These are phyloP conservation scores for Leptographium galeiforme DNA, from an alignment of 2,329 filamentous ascomycete genomes.

Conservation along the genomic window DNA sequence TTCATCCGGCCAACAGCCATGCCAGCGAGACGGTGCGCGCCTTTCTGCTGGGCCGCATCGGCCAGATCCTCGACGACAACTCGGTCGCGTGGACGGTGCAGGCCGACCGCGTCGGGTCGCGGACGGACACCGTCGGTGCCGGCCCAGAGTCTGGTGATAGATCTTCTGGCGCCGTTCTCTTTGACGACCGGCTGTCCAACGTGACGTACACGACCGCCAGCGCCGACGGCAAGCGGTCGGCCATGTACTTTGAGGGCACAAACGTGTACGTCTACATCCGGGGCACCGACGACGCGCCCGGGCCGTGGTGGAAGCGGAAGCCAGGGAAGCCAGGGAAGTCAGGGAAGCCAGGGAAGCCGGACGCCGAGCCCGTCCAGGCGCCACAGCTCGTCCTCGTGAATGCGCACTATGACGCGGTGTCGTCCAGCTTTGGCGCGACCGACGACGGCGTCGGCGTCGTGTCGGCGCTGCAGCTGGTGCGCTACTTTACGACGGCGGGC, in stretches of 20 bases:
- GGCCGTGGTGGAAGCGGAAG: conserved; percentile 72
- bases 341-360: too few species aligned
- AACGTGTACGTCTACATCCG: conserved; percentile 89
- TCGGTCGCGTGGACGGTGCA: conserved; percentile 32
- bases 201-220: conserved; percentile 46
- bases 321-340: too few species aligned
- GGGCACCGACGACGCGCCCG: conserved; percentile 59
- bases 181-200: conserved; percentile 70
- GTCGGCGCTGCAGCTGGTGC: conserved; percentile 72
- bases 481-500: conserved; percentile 63
- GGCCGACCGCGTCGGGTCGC: conserved; percentile 7
- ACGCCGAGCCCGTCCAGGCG: conserved; percentile 23
- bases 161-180: conserved; percentile 49
- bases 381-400: conserved; percentile 80
- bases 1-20: conserved; percentile 81
- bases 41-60: conserved; percentile 60
- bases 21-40: conserved; percentile 68
- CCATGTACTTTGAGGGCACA: conserved; percentile 78
- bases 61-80: conserved; percentile 54
- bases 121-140: too few species aligned
- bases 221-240: conserved; percentile 16
- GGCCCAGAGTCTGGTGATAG: conserved; percentile 12
- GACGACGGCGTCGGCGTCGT: conserved; percentile 88
- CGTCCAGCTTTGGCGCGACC: conserved; percentile 83
- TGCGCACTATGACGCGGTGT: conserved; percentile 84